Base-by-base conservation (phyloP, 768 basidiomycete species). In the Mycena alexandri region DNA sequence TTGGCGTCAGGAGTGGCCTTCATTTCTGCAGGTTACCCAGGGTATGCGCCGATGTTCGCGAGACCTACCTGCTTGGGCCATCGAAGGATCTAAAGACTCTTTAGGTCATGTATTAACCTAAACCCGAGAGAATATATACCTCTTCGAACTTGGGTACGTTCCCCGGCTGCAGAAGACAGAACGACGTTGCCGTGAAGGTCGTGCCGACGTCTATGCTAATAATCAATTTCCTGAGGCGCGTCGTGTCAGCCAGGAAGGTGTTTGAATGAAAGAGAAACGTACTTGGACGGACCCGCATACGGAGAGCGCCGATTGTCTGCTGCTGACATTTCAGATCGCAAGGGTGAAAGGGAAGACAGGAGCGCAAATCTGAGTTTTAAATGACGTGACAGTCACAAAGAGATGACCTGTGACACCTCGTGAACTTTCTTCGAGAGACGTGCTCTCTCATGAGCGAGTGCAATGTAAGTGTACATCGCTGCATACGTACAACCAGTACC, bases 1-100 rank as follows among this genome's bases (percentile, higher is more conserved):
- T 74, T 74, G 2, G 72, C 71, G 47, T 74, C 73, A 10, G 73
- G 61, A 22, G 70, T 71, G 5, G 68, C 72, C 72, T 73, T 29
- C 6, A 7, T 41, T n/a, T 38, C 38, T 11, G 38, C 5, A 29
- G 29, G 29, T 29, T 29, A 29, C 29, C 29, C 29, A 29, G 29
- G 29, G 29, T 29, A 29, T 29, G 6, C 29, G 29, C 29, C 3
- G 6, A 29, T 6, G 29, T 29, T 29, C 29, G 29, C 38, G 14
- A 24, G 38, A 25, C 53, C 42, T 25, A 54, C 72, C 56, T 73
- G 71, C 48, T 69, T 72, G 19, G 69, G 63, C 71, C 70, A 71
- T 3, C 72, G 65, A 13, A 69, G 61, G 41, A 72, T 67, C 71
- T 69, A 43, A 29, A 24, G 14, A 22, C 14, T 44, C 24, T 25